A percentile compares a stretch with the other conserved stretches of the same genome.
phyloP scores from a whole-genome alignment of 352 stramenopile genomes.

The Peronospora farinosa region DNA sequence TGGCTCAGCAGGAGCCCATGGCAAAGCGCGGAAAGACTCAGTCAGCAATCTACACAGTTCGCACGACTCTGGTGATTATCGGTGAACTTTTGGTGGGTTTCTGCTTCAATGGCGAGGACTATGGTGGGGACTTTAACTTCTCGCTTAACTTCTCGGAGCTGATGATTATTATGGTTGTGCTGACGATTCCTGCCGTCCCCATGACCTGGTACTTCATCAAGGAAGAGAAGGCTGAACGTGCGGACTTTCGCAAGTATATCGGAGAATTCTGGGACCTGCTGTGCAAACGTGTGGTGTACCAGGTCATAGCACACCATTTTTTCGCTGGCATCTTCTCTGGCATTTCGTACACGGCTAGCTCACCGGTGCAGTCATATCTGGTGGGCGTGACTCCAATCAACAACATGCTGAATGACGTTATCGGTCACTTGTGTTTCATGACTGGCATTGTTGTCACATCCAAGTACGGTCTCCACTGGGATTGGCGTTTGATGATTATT shows the following conservation, averaged over 20 bases:
- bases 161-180: slow-evolving; percentile 41
- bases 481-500: slow-evolving; percentile 38
- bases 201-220: slow-evolving; percentile 40
- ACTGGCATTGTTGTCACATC: slow-evolving; percentile 29
- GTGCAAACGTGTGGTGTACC: slow-evolving; percentile 41
- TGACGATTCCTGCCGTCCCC: slow-evolving; percentile 21
- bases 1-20: slow-evolving; percentile 48
- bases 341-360: slow-evolving; percentile 35
- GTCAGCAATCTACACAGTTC: slow-evolving; percentile 32
- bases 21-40: slow-evolving; percentile 49
- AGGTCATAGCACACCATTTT: slow-evolving; percentile 46
- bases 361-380: slow-evolving; percentile 32
- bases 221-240: slow-evolving; percentile 27
- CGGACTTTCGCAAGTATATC: slow-evolving; percentile 33
- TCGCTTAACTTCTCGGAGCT: slow-evolving; percentile 35
- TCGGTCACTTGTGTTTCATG: slow-evolving; percentile 33
- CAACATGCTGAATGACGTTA: slow-evolving; percentile 32
- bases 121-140: slow-evolving; percentile 43
- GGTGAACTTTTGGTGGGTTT: slow-evolving; percentile 40
- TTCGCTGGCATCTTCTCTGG: slow-evolving; percentile 36
- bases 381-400: slow-evolving; percentile 36
- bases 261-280: slow-evolving; percentile 38
- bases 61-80: slow-evolving; percentile 33
- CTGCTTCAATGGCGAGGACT: slow-evolving; percentile 49
- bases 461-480: slow-evolving; percentile 44